Base-by-base conservation (phyloP, 164 flowering plant species). In the Magnolia changhungtana region DNA sequence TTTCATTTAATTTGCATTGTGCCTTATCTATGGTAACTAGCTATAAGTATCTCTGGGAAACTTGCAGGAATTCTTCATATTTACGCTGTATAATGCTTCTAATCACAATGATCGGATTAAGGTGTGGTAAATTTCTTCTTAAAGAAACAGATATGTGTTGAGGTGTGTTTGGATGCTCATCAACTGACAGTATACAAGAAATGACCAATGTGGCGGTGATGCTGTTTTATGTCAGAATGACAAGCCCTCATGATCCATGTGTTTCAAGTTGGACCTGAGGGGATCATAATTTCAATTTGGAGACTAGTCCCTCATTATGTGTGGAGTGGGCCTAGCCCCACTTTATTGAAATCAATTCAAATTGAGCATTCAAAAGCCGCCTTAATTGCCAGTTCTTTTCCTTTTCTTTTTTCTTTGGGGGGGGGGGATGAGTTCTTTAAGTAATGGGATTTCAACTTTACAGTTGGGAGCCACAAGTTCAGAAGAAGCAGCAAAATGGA, bases 401-500 rank as follows among this genome's bases (percentile, higher is more conserved):
- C 27, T 24, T 55, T 16, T 27, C 18, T 6, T 68, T 14, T 18
- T 68, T 21, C 29, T 18, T 67, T 13, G 45, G 6, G 6, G 6
- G 45, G 45, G 6, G 27, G 1, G 10, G 2, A 68, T 68, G 71
- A 8, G 4, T 68, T 27, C 20, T 11, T 19, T 31, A 77, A 29
- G 66, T 66, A 7, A 69, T 45, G 66, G 20, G 21, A 77, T 68
- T 80, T 81, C 29, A 27, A 68, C 21, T 74, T 78, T 71, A 50
- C 80, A 95, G 98, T 81, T 93, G 81, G 98, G 96, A 67, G 97
- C 95, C 69, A 85, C 79, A 74, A 92, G 97, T 81, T 80, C 98
- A 61, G 98, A 93, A 79, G 98, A 93, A 83, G 92, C 98, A 20
- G 97, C 95, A 65, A 87, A 82, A 78, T 95, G 98, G 98, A 92